Percentiles rank a stretch among this genome's conserved stretches.
Conservation (phyloP, 306 rosid genomes). For the Prunus padus region DNA sequence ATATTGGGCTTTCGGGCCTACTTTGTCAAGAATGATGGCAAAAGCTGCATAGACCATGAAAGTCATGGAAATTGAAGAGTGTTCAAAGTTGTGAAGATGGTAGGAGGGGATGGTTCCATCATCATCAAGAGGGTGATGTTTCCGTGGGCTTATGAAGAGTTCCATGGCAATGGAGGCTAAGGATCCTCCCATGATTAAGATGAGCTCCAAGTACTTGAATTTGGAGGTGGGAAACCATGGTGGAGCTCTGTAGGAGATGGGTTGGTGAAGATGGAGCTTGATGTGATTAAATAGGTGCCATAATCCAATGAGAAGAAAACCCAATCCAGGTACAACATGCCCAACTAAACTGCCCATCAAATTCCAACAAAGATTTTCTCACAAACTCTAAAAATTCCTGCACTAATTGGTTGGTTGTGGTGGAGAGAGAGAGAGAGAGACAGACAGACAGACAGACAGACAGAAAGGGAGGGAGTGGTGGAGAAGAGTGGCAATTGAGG, state of each 20-base stretch:
- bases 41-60: constrained; percentile 55
- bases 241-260: constrained; percentile 40
- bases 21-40: constrained; percentile 48
- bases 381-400: no score
- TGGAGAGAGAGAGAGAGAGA: background rate
- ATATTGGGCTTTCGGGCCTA: background rate
- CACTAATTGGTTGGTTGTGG: background rate
- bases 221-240: constrained; percentile 70
- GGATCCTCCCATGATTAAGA: constrained; percentile 47
- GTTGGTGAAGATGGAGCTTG: constrained; percentile 51
- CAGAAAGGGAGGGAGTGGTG: background rate
- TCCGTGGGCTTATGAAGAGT: constrained; percentile 61
- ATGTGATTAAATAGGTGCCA: constrained; percentile 89
- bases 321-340: constrained; percentile 83
- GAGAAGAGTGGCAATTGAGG: constrained; percentile 2
- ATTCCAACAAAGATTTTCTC: background rate
- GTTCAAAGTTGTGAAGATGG: constrained; percentile 90
- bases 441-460: constrained; percentile 12
- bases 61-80: constrained; percentile 60
- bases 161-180: constrained; percentile 67
- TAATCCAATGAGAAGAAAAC: constrained; percentile 61
- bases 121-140: constrained; percentile 65
- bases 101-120: constrained; percentile 79
- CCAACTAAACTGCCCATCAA: constrained; percentile 73
- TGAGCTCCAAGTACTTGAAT: constrained; percentile 55